Conservation (phyloP, 2,329 filamentous ascomycete species). For the Nakataea oryzae region DNA sequence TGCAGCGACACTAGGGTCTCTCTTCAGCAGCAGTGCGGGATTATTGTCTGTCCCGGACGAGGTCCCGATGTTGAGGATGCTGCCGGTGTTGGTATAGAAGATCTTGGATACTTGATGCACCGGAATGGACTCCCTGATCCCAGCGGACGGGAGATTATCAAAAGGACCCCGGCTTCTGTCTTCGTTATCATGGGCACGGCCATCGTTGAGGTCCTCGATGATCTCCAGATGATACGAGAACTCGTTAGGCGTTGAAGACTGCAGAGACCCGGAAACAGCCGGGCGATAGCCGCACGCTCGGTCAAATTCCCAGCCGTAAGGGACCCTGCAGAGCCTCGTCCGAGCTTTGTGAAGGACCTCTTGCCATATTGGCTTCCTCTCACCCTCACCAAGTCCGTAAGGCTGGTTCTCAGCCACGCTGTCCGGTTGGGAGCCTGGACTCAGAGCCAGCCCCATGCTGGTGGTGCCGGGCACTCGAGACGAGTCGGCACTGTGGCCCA, state of each 20-base stretch:
- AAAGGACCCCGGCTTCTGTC: slow-evolving; percentile 20
- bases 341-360: slow-evolving; percentile 91
- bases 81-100: slow-evolving; percentile 86
- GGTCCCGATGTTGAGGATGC: slow-evolving; percentile 68
- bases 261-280: neutral
- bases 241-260: slow-evolving; percentile 12
- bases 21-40: slow-evolving; percentile 64
- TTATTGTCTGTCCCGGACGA: slow-evolving; percentile 55
- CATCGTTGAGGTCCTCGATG: slow-evolving; percentile 65
- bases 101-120: slow-evolving; percentile 66
- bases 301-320: slow-evolving; percentile 40
- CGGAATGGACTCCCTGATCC: slow-evolving; percentile 43
- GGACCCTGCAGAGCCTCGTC: slow-evolving; percentile 67
- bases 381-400: slow-evolving; percentile 39
- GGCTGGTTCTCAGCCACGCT: slow-evolving; percentile 29
- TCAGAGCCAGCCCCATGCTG: slow-evolving; percentile 8
- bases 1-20: slow-evolving; percentile 54
- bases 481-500: slow-evolving; percentile 46
- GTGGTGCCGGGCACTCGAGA: neutral
- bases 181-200: slow-evolving; percentile 36
- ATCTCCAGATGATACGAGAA: slow-evolving; percentile 76
- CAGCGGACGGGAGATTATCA: slow-evolving; percentile 29
- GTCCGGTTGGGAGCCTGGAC: slow-evolving; percentile 1
- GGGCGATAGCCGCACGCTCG: slow-evolving; percentile 19
- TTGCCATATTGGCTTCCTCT: slow-evolving; percentile 72